Evolutionary conservation across 768 basidiomycete species (phyloP), one percentile per base, ranked within the genome.

Genomic region (Lactarius hengduanensis): DNA sequence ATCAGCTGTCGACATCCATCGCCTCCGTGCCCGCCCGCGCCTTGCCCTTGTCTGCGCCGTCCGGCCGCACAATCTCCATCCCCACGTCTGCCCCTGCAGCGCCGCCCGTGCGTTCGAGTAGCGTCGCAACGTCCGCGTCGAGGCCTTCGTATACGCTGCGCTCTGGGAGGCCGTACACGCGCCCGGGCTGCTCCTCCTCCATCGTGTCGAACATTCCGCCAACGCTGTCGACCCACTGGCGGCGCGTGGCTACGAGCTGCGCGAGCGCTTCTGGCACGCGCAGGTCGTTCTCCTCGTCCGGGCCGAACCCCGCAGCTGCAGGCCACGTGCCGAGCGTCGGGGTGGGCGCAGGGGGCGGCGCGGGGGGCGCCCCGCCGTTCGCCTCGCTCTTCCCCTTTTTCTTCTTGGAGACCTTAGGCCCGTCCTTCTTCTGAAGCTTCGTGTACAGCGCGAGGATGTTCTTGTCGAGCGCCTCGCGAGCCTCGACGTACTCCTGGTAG

Each of bases 401-500:
- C 83, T 90, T 91, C 76, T 84, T 85, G 62, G 75, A 73, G 18
- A 84, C 77, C 76, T 93, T 94, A 15, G 87, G 86, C 4, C 77
- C 83, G 62, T 90, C 89, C 76, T 90, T 93, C 80, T 91, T 89
- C 80, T 92, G 89, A 57, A 95, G 81, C 76, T 91, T 94, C 61
- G 84, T 74, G 78, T 90, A 97, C 11, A 88, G 80, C 20, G 78
- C 80, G 56, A 83, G 80, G 74, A 98, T 92, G 71, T 88, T 87
- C 79, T 86, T 90, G 80, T 98, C 96, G 58, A 98, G 84, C 4
- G 89, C 82, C 68, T 96, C 94, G 20, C 95, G 86, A 9, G 86
- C 76, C 36, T 92, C 90, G 64, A 92, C 77, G 78, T 96, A 98
- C 73, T 98, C 96, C 72, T 94, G 92, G 74, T 94, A 92, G 7